These are phyloP conservation scores for Cucurbita moschata DNA, from an alignment of 306 rosid genomes.

Conservation along the genomic window DNA sequence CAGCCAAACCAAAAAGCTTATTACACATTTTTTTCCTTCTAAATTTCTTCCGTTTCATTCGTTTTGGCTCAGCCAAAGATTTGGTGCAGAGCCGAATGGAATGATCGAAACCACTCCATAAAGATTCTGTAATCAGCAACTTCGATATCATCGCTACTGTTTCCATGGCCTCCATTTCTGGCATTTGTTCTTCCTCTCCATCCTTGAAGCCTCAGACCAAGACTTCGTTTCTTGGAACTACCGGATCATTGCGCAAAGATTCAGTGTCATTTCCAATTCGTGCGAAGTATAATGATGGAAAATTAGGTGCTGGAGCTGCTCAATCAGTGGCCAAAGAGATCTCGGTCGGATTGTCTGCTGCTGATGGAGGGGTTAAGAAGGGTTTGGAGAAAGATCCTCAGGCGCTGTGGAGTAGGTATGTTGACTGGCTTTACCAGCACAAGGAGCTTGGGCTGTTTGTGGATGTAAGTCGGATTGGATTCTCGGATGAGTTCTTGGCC, in stretches of 20 bases:
- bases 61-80: not conserved
- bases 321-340: constrained; percentile 54
- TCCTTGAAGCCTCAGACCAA: constrained; percentile 33
- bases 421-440: constrained; percentile 87
- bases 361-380: constrained; percentile 9
- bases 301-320: constrained; percentile 1
- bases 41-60: not conserved
- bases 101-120: not conserved
- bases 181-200: constrained; percentile 55
- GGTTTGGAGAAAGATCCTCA: constrained; percentile 54
- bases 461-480: constrained; percentile 93
- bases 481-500: constrained; percentile 54
- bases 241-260: constrained; percentile 14
- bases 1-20: not conserved
- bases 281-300: constrained; percentile 12
- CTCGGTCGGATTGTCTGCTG: constrained; percentile 26
- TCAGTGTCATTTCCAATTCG: constrained; percentile 22
- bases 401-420: constrained; percentile 67
- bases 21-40: not conserved
- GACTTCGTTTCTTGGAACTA: constrained; percentile 7
- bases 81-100: constrained; percentile 1
- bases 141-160: not conserved
- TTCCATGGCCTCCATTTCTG: constrained; percentile 69
- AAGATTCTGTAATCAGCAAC: not conserved
- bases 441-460: constrained; percentile 65